These are phyloP conservation scores for Pythium monospermum DNA, from an alignment of 352 stramenopile species.

Conservation along the genomic window DNA sequence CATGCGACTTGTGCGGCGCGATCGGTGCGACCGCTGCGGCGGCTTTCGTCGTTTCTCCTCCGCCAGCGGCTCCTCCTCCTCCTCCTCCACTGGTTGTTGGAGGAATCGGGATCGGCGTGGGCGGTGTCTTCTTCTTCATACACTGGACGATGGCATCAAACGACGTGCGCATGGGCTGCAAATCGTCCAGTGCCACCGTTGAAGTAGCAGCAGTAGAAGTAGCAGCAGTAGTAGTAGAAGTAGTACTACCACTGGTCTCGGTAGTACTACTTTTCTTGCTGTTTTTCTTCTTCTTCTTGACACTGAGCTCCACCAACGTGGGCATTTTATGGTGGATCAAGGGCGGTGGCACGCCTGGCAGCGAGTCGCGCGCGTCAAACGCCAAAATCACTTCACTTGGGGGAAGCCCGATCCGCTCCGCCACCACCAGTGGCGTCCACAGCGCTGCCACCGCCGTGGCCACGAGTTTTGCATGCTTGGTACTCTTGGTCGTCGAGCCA, in stretches of 20 bases:
- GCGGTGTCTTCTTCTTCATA: slow-evolving; percentile 77
- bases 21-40: slow-evolving; percentile 15
- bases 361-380: slow-evolving; percentile 42
- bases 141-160: slow-evolving; percentile 84
- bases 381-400: slow-evolving; percentile 44
- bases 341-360: slow-evolving; percentile 59
- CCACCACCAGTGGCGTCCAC: slow-evolving; percentile 41
- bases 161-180: slow-evolving; percentile 74
- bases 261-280: slow-evolving; percentile 21
- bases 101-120: slow-evolving; percentile 66
- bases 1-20: slow-evolving; percentile 73
- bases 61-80: background rate
- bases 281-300: slow-evolving; percentile 45
- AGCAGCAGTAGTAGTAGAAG: slow-evolving; percentile 3
- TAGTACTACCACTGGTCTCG: slow-evolving; percentile 11
- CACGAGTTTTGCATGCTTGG: slow-evolving; percentile 48
- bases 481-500: slow-evolving; percentile 4
- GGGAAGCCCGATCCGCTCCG: slow-evolving; percentile 59
- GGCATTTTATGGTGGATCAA: slow-evolving; percentile 51
- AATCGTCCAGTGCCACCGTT: slow-evolving; percentile 62
- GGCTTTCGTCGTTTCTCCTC: slow-evolving; percentile 1
- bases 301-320: slow-evolving; percentile 45
- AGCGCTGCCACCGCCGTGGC: slow-evolving; percentile 27
- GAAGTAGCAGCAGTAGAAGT: slow-evolving; percentile 12
- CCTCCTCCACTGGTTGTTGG: slow-evolving; percentile 9